These are phyloP conservation scores for Logfia minima DNA, from an alignment of 129 eudicot genomes.

Conservation along the genomic window DNA sequence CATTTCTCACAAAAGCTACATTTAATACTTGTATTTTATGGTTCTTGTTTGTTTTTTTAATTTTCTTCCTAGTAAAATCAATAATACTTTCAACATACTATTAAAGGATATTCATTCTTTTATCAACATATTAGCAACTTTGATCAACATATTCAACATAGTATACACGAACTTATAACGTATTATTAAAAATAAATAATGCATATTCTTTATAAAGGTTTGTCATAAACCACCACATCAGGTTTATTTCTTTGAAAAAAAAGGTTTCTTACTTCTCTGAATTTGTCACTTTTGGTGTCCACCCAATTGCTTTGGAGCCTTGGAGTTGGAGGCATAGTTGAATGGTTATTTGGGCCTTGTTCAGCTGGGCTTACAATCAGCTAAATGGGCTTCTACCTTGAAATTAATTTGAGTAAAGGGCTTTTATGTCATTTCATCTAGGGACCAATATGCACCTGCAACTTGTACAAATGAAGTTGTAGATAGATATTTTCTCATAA, in stretches of 20 bases:
- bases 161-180: too few relatives aligned
- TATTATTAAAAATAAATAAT: too few relatives aligned
- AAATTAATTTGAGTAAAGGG: neutral
- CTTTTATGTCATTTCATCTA: neutral
- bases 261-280: too few relatives aligned
- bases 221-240: too few relatives aligned
- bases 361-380: neutral
- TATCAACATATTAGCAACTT: neutral
- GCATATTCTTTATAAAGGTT: too few relatives aligned
- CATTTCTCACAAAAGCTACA: too few relatives aligned
- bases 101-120: neutral
- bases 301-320: neutral
- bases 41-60: too few relatives aligned
- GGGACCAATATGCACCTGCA: neutral
- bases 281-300: too few relatives aligned
- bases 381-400: neutral
- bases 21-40: too few relatives aligned
- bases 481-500: neutral
- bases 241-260: too few relatives aligned
- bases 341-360: neutral
- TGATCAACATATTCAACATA: neutral
- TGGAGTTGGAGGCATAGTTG: neutral
- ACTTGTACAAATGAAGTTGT: neutral
- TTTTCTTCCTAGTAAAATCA: neutral
- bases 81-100: too few relatives aligned